These are phyloP conservation scores for Castanospermum australe DNA, from an alignment of 306 rosid genomes.

Conservation along the genomic window DNA sequence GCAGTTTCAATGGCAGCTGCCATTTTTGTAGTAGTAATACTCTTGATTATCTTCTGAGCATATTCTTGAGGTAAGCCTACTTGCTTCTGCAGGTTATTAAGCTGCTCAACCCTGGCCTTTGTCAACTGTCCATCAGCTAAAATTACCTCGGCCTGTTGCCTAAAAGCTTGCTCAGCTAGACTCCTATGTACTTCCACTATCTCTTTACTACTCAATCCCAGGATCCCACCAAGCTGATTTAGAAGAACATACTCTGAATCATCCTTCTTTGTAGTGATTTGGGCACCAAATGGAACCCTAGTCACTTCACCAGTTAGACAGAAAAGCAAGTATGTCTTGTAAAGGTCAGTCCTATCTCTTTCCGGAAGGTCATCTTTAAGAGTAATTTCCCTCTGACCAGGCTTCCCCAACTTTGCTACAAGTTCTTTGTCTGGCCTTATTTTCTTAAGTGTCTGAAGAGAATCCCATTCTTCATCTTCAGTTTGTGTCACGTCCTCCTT, in stretches of 20 bases:
- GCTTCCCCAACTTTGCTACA: slow-evolving; percentile 66
- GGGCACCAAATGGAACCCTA: slow-evolving; percentile 78
- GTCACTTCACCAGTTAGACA: slow-evolving; percentile 89
- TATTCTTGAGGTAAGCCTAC: slow-evolving; percentile 85
- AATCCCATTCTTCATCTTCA: slow-evolving; percentile 78
- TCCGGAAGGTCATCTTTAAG: slow-evolving; percentile 89
- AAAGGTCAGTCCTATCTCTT: slow-evolving; percentile 84
- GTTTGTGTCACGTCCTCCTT: slow-evolving; percentile 39
- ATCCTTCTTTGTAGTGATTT: slow-evolving; percentile 79
- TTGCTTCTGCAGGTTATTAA: slow-evolving; percentile 74
- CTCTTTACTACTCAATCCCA: slow-evolving; percentile 78
- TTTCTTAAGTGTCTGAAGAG: slow-evolving; percentile 75
- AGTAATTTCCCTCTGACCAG: slow-evolving; percentile 93
- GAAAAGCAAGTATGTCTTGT: slow-evolving; percentile 80
- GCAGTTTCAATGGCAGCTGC: slow-evolving; percentile 94
- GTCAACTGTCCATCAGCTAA: slow-evolving; percentile 96
- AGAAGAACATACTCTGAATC: slow-evolving; percentile 78
- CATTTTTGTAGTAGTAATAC: slow-evolving; percentile 91
- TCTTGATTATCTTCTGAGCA: slow-evolving; percentile 94
- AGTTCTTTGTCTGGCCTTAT: slow-evolving; percentile 69
- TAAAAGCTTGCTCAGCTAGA: slow-evolving; percentile 90
- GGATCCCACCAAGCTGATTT: slow-evolving; percentile 84
- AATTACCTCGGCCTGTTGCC: slow-evolving; percentile 93
- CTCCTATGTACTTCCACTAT: slow-evolving; percentile 83
- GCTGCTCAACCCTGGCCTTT: slow-evolving; percentile 86